These are phyloP conservation scores for Heritiera fomes DNA, from an alignment of 345 rosid species.

Conservation along the genomic window DNA sequence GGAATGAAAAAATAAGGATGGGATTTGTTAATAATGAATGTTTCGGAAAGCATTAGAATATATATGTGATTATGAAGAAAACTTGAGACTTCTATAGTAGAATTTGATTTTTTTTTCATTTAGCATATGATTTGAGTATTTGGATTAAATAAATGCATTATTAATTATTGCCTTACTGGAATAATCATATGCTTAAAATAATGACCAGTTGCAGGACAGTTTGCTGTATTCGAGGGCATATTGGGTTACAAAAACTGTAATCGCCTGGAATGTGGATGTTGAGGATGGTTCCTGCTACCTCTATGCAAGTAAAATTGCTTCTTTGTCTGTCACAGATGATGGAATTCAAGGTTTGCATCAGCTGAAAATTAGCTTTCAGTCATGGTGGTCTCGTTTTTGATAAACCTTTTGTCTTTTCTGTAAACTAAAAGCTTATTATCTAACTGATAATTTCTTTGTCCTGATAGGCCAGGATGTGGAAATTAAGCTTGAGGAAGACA, in stretches of 20 bases:
- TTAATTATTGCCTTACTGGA: neutral
- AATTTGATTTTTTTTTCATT: neutral
- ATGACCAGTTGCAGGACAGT: constrained; percentile 50
- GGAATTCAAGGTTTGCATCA: constrained; percentile 59
- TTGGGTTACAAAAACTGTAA: constrained; percentile 61
- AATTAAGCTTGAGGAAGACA: constrained; percentile 59
- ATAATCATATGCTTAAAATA: constrained; percentile 22
- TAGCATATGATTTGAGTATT: neutral
- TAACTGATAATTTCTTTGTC: constrained; percentile 15
- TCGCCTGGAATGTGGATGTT: constrained; percentile 82
- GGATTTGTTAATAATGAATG: constrained; percentile 2
- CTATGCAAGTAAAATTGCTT: constrained; percentile 64
- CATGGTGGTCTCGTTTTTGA: constrained; percentile 9
- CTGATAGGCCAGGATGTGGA: constrained; percentile 60
- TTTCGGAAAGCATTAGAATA: neutral
- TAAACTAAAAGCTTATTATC: neutral
- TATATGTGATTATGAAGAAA: neutral
- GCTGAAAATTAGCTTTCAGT: neutral
- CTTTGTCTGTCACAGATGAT: constrained; percentile 52
- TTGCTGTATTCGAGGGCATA: constrained; percentile 62
- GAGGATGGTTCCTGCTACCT: constrained; percentile 62
- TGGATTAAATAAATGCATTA: neutral
- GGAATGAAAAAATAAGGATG: constrained; percentile 2
- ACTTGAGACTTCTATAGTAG: neutral
- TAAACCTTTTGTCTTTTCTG: constrained; percentile 8